Evolutionary conservation across 352 stramenopile genomes (phyloP).

Genomic region (Globisporangium apiculatum): DNA sequence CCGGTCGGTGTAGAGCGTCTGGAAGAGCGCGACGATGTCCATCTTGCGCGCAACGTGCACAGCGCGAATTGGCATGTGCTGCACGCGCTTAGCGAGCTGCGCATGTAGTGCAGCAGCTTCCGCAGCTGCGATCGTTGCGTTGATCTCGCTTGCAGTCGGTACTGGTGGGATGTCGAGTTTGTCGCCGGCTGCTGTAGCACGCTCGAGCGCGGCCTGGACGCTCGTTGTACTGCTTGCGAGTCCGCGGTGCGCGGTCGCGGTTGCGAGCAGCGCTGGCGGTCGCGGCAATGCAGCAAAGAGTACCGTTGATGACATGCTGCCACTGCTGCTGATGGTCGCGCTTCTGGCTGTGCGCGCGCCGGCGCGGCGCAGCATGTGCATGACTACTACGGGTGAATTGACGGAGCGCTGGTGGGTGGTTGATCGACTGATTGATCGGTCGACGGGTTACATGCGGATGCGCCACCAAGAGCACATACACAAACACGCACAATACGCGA

Average conservation of each 20-base stretch:
- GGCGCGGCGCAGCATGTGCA: constrained; percentile 37
- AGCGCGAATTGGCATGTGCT: constrained; percentile 52
- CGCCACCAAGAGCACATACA: no score
- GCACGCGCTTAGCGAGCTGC: constrained; percentile 38
- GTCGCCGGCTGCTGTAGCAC: not conserved
- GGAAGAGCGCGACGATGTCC: constrained; percentile 80
- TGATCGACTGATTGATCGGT: no score
- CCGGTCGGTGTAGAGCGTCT: constrained; percentile 81
- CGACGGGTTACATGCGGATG: no score
- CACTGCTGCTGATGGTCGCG: constrained; percentile 3
- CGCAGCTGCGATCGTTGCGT: constrained; percentile 57
- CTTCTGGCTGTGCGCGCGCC: constrained; percentile 9
- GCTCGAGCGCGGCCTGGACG: not conserved
- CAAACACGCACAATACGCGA: no score
- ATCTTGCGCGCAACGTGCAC: constrained; percentile 83
- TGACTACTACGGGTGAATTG: constrained; percentile 4
- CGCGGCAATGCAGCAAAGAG: constrained; percentile 4
- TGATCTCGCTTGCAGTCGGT: constrained; percentile 54
- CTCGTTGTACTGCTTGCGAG: constrained; percentile 12
- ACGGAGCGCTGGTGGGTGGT: no score
- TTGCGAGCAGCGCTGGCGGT: constrained; percentile 12
- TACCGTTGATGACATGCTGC: not conserved
- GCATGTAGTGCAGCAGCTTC: constrained; percentile 42
- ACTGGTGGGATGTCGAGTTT: constrained; percentile 41
- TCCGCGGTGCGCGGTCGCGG: not conserved